These are phyloP conservation scores for Leersia perrieri DNA, from an alignment of 176 grass and related monocot species.

Conservation along the genomic window DNA sequence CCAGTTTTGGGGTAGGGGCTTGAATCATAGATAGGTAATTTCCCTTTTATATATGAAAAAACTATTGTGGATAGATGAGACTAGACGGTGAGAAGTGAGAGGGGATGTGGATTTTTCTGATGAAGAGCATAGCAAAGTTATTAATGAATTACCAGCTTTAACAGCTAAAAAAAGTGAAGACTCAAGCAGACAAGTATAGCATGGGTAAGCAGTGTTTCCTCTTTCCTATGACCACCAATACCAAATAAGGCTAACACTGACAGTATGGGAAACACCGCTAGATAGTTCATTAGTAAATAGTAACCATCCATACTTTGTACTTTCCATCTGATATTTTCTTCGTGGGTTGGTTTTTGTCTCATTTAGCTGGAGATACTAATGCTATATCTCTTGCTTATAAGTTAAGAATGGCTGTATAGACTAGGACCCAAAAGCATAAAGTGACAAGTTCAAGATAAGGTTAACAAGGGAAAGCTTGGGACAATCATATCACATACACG, in stretches of 20 bases:
- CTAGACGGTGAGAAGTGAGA: background rate
- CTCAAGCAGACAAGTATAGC: background rate
- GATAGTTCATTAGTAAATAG: background rate
- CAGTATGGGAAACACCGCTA: too few species aligned
- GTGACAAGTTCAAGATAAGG: constrained; percentile 31
- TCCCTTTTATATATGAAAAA: background rate
- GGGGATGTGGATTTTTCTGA: background rate
- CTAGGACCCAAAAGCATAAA: constrained; percentile 35
- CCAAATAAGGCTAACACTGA: background rate
- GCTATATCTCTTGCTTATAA: constrained; percentile 23
- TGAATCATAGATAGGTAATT: background rate
- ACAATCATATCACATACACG: constrained; percentile 33
- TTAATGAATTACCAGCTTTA: background rate
- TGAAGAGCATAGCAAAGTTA: background rate
- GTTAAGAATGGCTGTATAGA: constrained; percentile 30
- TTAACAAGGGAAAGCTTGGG: constrained; percentile 37
- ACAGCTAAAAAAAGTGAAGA: background rate
- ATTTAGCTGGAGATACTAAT: constrained; percentile 18
- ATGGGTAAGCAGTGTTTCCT: background rate
- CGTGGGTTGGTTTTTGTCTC: constrained; percentile 2
- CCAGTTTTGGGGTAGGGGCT: background rate
- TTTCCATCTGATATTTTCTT: background rate
- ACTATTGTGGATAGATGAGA: background rate
- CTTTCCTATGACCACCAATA: background rate
- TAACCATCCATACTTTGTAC: background rate